phyloP scores from a whole-genome alignment of 1,284 basidiomycete genomes.

The Puccinia sorghi region DNA sequence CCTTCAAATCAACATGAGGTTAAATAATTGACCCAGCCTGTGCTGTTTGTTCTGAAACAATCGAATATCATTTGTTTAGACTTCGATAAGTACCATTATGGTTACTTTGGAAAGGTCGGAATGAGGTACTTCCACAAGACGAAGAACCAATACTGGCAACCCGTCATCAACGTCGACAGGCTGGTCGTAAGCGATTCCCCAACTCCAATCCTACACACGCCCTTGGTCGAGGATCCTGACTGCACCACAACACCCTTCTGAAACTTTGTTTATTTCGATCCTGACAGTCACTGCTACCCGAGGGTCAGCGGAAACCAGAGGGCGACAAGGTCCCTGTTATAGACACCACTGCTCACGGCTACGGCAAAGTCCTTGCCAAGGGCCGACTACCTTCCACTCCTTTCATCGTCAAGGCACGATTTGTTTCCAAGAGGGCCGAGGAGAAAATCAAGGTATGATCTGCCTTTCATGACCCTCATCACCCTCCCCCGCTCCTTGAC shows the following conservation, averaged over 20 bases:
- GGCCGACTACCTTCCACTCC: slow-evolving; percentile 69
- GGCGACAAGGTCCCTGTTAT: slow-evolving; percentile 85
- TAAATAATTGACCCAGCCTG: background rate
- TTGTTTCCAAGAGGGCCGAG: slow-evolving; percentile 85
- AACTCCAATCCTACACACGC: too few relatives aligned
- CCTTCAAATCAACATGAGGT: background rate
- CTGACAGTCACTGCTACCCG: slow-evolving; percentile 34
- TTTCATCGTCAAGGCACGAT: slow-evolving; percentile 94
- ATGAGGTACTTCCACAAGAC: slow-evolving; percentile 98
- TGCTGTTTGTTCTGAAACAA: too few relatives aligned
- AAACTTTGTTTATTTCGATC: slow-evolving; percentile 73
- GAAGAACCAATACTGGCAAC: slow-evolving; percentile 84
- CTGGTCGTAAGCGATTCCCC: slow-evolving; percentile 60
- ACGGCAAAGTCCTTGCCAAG: slow-evolving; percentile 88
- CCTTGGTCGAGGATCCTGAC: background rate
- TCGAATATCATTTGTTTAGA: slow-evolving; percentile 60
- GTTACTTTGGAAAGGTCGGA: slow-evolving; percentile 94
- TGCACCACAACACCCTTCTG: slow-evolving; percentile 54
- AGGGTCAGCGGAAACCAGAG: slow-evolving; percentile 59
- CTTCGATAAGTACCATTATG: slow-evolving; percentile 70
- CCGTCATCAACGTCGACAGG: slow-evolving; percentile 96
- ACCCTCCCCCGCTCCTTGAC: background rate
- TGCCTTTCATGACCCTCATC: background rate
- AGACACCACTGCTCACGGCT: slow-evolving; percentile 79
- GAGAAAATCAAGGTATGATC: slow-evolving; percentile 64